Conservation (phyloP, 2,329 filamentous ascomycete genomes). For the Calonectria pauciramosa region DNA sequence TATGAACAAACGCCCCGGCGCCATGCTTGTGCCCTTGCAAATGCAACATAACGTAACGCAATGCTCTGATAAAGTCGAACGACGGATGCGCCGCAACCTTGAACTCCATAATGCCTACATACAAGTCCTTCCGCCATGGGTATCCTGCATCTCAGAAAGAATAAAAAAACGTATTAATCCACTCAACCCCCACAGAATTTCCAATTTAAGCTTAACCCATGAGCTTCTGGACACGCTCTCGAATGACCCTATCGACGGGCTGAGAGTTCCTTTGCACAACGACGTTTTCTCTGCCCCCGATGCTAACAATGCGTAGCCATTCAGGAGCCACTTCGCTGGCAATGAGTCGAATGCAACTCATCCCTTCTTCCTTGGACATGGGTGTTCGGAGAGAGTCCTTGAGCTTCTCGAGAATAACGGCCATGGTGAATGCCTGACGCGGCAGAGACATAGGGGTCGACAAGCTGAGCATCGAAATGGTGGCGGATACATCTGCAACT, state of each 20-base stretch:
- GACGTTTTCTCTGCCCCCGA: slow-evolving; percentile 69
- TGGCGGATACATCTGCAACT: slow-evolving; percentile 75
- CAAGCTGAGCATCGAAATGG: slow-evolving; percentile 76
- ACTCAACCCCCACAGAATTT: not conserved
- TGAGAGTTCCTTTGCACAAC: slow-evolving; percentile 64
- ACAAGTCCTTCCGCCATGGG: slow-evolving; percentile 24
- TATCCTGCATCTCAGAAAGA: slow-evolving; percentile 28
- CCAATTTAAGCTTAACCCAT: slow-evolving; percentile 38
- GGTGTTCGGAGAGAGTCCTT: slow-evolving; percentile 75
- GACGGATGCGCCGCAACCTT: not conserved
- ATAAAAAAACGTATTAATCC: not conserved
- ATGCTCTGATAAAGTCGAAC: slow-evolving; percentile 4
- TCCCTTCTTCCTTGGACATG: slow-evolving; percentile 66
- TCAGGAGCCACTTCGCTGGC: slow-evolving; percentile 68
- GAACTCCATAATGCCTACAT: slow-evolving; percentile 24
- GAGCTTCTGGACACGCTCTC: slow-evolving; percentile 54
- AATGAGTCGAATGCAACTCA: slow-evolving; percentile 64
- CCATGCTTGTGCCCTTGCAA: slow-evolving; percentile 36
- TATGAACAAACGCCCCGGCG: slow-evolving; percentile 31
- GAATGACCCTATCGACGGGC: slow-evolving; percentile 54
- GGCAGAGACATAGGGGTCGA: slow-evolving; percentile 63
- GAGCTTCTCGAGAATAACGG: slow-evolving; percentile 73
- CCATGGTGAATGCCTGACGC: slow-evolving; percentile 76
- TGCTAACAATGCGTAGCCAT: slow-evolving; percentile 66
- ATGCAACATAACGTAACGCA: slow-evolving; percentile 29